These are phyloP conservation scores for Chlorella sorokiniana DNA, from an alignment of 139 green algal genomes.

Conservation along the genomic window DNA sequence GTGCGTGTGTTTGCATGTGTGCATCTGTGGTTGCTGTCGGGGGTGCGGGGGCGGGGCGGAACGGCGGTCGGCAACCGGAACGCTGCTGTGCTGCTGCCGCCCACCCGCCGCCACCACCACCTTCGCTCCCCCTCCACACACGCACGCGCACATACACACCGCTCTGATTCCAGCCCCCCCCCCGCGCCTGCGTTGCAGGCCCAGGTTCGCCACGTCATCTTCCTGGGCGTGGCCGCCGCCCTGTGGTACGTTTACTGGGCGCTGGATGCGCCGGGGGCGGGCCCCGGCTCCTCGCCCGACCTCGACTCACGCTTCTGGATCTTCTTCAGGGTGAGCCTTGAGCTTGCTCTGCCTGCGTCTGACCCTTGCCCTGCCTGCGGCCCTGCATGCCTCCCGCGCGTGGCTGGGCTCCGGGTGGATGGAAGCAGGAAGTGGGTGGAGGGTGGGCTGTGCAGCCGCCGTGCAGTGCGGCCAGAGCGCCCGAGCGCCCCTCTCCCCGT, in stretches of 20 bases:
- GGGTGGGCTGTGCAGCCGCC: too few relatives aligned
- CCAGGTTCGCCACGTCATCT: background rate
- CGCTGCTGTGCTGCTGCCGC: background rate
- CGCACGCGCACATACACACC: background rate
- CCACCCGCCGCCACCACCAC: background rate
- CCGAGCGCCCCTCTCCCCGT: too few relatives aligned
- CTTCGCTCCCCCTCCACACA: background rate
- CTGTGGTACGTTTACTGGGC: conserved; percentile 19
- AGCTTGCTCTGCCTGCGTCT: background rate
- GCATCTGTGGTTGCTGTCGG: background rate
- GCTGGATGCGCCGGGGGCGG: background rate
- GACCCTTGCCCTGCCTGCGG: background rate
- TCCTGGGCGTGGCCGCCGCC: background rate
- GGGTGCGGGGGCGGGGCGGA: background rate
- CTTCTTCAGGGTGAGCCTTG: conserved; percentile 7
- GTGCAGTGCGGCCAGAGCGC: too few relatives aligned
- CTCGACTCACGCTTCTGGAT: conserved; percentile 18
- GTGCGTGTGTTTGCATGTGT: too few relatives aligned
- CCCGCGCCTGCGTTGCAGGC: background rate
- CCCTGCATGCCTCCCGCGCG: background rate
- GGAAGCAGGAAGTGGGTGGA: too few relatives aligned
- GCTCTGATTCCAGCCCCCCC: background rate
- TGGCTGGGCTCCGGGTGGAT: background rate
- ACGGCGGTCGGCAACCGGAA: too few relatives aligned
- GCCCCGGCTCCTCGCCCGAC: background rate